Evolutionary conservation across 495 filamentous ascomycete genomes (phyloP), one percentile per base, ranked within the genome.

Genomic region (Jackrogersella multiformis): DNA sequence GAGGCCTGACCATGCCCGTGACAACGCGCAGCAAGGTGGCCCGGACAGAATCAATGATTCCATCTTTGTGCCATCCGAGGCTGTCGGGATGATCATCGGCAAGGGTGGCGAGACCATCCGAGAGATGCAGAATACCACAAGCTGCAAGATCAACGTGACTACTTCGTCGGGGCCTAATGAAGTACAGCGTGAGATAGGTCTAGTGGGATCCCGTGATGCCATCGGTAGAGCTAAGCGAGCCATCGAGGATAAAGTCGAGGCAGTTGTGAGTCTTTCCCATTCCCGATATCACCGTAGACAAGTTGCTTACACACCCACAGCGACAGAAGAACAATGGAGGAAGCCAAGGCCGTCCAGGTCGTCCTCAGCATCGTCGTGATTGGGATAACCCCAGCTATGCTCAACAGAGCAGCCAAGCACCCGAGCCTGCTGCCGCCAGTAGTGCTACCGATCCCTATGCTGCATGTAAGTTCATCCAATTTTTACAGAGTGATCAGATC

Each of bases 31-130:
- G 46, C 79, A 77, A 49, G 80, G 77, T 51, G 82, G 78, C 0
- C 76, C 68, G 26, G 88, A 90, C 59, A 90, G 89, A 76, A 80
- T 91, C 66, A 92, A 88, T 64, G 92, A 94, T 70, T 88, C 84
- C 13, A 92, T 95, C 61, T 86, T 82, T 30, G 92, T 95, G 0
- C 92, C 92, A 2, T 92, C 90, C 13, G 92, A 95, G 70, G 89
- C 92, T 7, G 92, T 95, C 18, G 92, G 92, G 52, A 95, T 95
- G 92, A 94, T 94, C 60, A 94, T 94, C 57, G 91, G 91, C 65
- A 93, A 93, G 79, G 89, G 91, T 49, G 91, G 91, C 49, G 91
- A 94, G 75, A 92, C 91, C 0, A 94, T 94, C 71, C 91, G 91
- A 51, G 91, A 94, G 68, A 93, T 93, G 88, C 91, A 94, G 70